Base-by-base conservation (phyloP, 768 basidiomycete genomes). In the Agrocybe praecox region DNA sequence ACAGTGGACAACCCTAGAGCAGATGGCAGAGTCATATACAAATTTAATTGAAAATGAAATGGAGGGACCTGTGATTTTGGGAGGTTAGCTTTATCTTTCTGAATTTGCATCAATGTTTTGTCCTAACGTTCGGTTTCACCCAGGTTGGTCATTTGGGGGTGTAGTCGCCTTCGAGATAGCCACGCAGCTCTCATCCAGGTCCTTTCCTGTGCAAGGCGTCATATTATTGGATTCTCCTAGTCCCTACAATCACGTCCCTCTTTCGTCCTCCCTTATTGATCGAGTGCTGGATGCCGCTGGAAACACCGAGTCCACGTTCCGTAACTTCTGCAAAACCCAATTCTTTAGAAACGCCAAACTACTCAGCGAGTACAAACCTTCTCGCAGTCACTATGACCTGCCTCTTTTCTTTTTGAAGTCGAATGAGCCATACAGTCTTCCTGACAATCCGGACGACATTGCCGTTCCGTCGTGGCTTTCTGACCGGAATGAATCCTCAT, bases 61-160 rank as follows among this genome's bases (percentile, higher is more conserved):
- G 3, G 51, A 66, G 6, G 78, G 73, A 4, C 72, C 76, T 4
- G 61, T 88, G 14, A 67, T 88, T 0, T 64, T 90, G 2, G 88
- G 88, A 67, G 89, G 89, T 86, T 58, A 52, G 76, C 26, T 33
- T 43, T n/a, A 42, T 19, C 26, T 32, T 34, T 24, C 10, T 23
- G 15, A 23, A 3, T 24, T 23, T 29, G 26, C 5, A 9, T 29
- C 6, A 1, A 19, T 32, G n/a, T 33, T 34, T 55, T n/a, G 54
- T 34, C 26, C 9, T 21, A 18, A 53, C 9, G 42, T 32, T 22
- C 24, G 15, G 5, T 42, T 52, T 0, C 0, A 18, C 18, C 5
- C 32, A 90, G 89, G 89, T 0, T 92, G 89, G 89, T 92, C 89
- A 2, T 88, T 92, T 59, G 89, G 89, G 12, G 89, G 89, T 1